Evolutionary conservation across 352 stramenopile genomes (phyloP).

Genomic region (Hyphochytrium catenoides): DNA sequence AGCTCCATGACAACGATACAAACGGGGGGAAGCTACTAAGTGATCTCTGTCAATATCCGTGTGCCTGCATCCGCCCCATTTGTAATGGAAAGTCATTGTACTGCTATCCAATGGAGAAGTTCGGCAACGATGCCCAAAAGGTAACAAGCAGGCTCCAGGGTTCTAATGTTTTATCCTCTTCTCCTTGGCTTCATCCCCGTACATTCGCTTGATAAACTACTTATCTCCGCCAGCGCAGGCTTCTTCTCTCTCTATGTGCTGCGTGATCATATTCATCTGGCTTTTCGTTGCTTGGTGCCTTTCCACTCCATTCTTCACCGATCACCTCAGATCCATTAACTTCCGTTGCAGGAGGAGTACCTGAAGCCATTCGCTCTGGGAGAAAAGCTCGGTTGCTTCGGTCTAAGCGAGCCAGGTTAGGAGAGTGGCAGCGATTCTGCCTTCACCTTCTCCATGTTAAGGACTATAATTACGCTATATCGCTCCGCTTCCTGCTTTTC

Average conservation of each 20-base stretch:
- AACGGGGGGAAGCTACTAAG: too few relatives aligned
- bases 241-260: too few relatives aligned
- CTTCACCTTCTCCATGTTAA: too few relatives aligned
- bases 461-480: too few relatives aligned
- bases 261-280: too few relatives aligned
- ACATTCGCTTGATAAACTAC: not conserved
- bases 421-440: too few relatives aligned
- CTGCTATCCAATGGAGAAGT: slow-evolving; percentile 77
- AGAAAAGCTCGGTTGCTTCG: slow-evolving; percentile 81
- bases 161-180: not conserved
- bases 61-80: not conserved
- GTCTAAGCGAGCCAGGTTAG: slow-evolving; percentile 67
- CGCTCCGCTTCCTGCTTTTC: too few relatives aligned
- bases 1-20: too few relatives aligned
- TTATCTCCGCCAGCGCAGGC: too few relatives aligned
- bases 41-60: not conserved
- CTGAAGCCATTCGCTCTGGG: slow-evolving; percentile 67
- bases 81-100: slow-evolving; percentile 68
- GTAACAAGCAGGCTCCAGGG: slow-evolving; percentile 3
- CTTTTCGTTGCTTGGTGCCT: too few relatives aligned
- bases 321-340: not conserved
- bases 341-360: slow-evolving; percentile 26
- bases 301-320: not conserved
- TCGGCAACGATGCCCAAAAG: slow-evolving; percentile 72
- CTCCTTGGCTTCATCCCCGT: not conserved